Evolutionary conservation across 257 asterid genomes (phyloP).

Genomic region (Solanum neorickii): DNA sequence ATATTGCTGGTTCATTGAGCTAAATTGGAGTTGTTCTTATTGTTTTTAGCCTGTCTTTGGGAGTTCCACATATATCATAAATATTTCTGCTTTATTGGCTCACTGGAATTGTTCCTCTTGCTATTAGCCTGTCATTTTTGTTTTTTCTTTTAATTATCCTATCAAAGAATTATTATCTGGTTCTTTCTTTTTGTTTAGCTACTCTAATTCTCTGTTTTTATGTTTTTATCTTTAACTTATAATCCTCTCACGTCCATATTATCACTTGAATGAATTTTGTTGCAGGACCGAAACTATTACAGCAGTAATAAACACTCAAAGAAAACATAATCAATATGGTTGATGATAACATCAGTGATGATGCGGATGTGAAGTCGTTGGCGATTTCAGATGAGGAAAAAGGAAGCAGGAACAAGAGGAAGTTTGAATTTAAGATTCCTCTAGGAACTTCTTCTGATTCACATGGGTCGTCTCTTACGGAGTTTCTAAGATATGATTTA

Average conservation of each 20-base stretch:
- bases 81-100: not conserved
- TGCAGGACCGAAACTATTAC: not conserved
- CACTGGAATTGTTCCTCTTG: not conserved
- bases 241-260: not conserved
- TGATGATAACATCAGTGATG: conserved; percentile 14
- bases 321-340: conserved; percentile 19
- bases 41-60: not conserved
- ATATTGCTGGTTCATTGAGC: not conserved
- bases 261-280: not conserved
- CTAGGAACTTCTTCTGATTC: conserved; percentile 15
- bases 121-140: not conserved
- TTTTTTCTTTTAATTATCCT: not conserved
- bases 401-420: conserved; percentile 60
- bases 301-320: not conserved
- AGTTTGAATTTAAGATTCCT: conserved; percentile 31
- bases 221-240: not conserved
- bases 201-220: not conserved
- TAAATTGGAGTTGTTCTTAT: not conserved
- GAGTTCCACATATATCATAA: not conserved
- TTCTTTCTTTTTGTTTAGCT: not conserved
- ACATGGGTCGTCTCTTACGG: conserved; percentile 27
- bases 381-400: conserved; percentile 18
- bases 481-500: conserved; percentile 31
- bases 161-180: not conserved
- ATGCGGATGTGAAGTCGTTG: conserved; percentile 7